phyloP scores from a whole-genome alignment of 306 rosid species.

The Dalbergia oliveri region DNA sequence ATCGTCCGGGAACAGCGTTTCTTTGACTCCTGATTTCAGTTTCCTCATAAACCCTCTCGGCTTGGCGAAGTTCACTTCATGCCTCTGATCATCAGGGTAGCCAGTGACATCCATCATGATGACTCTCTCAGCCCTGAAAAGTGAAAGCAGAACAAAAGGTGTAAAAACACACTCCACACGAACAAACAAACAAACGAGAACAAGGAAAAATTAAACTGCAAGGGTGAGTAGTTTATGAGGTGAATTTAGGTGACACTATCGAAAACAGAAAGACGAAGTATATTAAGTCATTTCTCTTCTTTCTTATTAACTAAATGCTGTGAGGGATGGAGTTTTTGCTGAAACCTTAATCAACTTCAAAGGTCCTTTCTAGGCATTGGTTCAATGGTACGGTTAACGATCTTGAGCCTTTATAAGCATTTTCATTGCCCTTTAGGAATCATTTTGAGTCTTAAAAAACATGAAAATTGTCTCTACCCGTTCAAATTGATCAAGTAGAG shows the following conservation, averaged over 20 bases:
- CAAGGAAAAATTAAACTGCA: too few species aligned
- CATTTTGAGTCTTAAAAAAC: neutral
- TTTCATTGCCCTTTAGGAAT: neutral
- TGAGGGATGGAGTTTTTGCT: too few species aligned
- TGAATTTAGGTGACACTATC: too few species aligned
- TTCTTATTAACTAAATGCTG: too few species aligned
- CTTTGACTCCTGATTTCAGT: conserved; percentile 56
- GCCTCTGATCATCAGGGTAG: neutral
- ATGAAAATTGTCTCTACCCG: neutral
- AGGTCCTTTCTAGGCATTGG: neutral
- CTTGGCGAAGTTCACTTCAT: conserved; percentile 51
- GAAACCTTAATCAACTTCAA: too few species aligned
- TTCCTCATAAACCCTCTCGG: conserved; percentile 51
- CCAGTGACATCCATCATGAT: conserved; percentile 2
- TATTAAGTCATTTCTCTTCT: too few species aligned
- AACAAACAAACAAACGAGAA: too few species aligned
- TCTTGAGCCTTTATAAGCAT: neutral
- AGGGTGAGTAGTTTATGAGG: too few species aligned
- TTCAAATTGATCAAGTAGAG: neutral
- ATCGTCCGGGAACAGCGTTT: conserved; percentile 62
- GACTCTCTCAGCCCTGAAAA: neutral
- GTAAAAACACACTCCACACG: too few species aligned
- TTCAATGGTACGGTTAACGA: neutral
- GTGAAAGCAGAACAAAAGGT: neutral
- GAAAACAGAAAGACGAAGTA: too few species aligned